Base-by-base conservation (phyloP, 139 green algal genomes). In the Closterium sp. region DNA sequence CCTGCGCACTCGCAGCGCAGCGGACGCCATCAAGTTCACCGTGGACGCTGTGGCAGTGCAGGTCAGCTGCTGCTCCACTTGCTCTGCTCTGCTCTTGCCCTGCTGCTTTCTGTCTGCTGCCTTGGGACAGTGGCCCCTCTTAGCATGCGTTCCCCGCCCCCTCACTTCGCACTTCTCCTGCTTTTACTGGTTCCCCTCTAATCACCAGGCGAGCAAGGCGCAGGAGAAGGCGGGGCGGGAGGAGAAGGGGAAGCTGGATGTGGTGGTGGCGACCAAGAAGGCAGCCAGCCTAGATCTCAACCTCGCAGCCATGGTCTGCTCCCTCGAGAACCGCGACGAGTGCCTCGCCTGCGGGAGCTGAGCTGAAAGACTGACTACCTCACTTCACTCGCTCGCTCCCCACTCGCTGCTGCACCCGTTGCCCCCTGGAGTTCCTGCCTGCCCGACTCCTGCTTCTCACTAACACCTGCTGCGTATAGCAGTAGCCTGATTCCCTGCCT, bases 11-110 rank as follows among this genome's bases (percentile, higher is more conserved):
- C 94, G 96, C 25, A 97, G 87, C 95, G 98, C 98, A 30, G 98
- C 97, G 2, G 98, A 99, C 89, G 98, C 98, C 92, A 99, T 99
- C 96, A 99, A 99, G 97, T 99, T 99, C 95, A 99, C 98, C 1
- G 98, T 99, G 19, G 98, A 99, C 31, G 33, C 33, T 23, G 19
- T 55, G 19, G 88, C 88, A 34, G 83, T 36, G 31, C 33, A 88
- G 85, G 32, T 55, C 30, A 33, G n/a, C 7, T 34, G 83, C 30
- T 32, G n/a, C 30, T 86, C 9, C 30, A 32, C 5, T 28, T 33
- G 28, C 81, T 33, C 2, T 32, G n/a, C 81, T 33, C 69, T 85
- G 28, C 69, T 33, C 81, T 33, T 84, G 69, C 69, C 9, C 69
- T 7, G 30, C 81, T 34, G 30, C 16, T 85, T 1, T 1, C 2